Percentiles rank a stretch among this genome's conserved stretches.
phyloP scores from a whole-genome alignment of 306 rosid species.

The Notholithocarpus densiflorus region DNA sequence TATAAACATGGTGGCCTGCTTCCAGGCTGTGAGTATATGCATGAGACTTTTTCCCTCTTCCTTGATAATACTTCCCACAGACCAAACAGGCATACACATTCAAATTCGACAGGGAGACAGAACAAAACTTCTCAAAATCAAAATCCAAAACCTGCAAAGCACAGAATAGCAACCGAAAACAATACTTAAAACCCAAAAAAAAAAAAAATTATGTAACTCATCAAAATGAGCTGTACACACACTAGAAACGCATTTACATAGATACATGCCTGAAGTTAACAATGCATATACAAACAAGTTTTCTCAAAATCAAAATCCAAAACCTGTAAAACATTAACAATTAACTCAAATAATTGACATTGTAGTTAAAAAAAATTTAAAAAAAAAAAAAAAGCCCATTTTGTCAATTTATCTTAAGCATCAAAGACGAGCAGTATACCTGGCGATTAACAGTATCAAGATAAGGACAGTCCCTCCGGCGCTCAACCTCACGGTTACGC shows the following conservation, averaged over 20 bases:
- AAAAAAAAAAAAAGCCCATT: no score
- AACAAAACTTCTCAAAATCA: conserved; percentile 94
- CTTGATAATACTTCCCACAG: conserved; percentile 94
- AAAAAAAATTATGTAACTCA: no score
- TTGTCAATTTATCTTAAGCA: background rate
- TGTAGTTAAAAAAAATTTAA: no score
- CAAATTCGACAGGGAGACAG: conserved; percentile 80
- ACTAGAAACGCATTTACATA: no score
- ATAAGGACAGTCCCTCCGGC: conserved; percentile 92
- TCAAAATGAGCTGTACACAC: no score
- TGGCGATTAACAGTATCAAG: conserved; percentile 93
- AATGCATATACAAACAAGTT: no score
- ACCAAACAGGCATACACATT: conserved; percentile 96
- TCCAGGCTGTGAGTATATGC: conserved; percentile 98
- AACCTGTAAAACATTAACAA: conserved; percentile 47
- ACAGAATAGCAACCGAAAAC: no score
- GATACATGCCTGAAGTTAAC: no score
- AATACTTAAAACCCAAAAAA: no score
- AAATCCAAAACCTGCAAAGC: conserved; percentile 86
- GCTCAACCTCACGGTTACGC: conserved; percentile 69
- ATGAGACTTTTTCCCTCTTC: conserved; percentile 92
- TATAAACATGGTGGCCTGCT: conserved; percentile 94
- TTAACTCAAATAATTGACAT: background rate
- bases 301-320: conserved; percentile 65
- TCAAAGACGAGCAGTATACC: conserved; percentile 40